Conservation (phyloP, 192 early-diverging fungal genomes). For the Backusella liffmaniae region DNA sequence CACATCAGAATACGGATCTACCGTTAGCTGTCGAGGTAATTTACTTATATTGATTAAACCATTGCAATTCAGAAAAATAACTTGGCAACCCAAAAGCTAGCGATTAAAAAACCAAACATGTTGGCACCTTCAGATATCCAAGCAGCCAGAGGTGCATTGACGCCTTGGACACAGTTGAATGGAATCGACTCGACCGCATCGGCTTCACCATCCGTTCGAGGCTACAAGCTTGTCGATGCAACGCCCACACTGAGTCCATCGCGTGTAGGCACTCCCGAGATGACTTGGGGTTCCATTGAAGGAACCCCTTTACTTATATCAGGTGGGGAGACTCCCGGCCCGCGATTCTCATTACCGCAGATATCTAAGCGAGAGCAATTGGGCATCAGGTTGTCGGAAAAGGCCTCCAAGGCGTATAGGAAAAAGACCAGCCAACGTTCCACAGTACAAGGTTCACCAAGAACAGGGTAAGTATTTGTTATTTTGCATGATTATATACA, state of each 20-base stretch:
- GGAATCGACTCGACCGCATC: background rate
- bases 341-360: conserved; percentile 57
- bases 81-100: background rate
- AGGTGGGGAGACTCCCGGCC: conserved; percentile 46
- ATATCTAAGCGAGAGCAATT: conserved; percentile 64
- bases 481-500: too few species aligned
- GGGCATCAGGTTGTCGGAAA: conserved; percentile 58
- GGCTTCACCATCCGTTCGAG: conserved; percentile 32
- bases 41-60: background rate
- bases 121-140: conserved; percentile 11
- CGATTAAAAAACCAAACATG: background rate
- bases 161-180: conserved; percentile 22
- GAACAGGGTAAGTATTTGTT: conserved; percentile 6
- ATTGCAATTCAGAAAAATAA: background rate
- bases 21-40: background rate
- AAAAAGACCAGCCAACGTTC: conserved; percentile 22
- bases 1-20: conserved; percentile 61
- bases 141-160: conserved; percentile 12
- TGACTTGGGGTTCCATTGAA: conserved; percentile 89
- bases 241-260: conserved; percentile 67
- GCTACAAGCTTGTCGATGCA: conserved; percentile 63
- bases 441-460: conserved; percentile 11
- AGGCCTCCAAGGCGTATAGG: conserved; percentile 55
- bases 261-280: conserved; percentile 64
- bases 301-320: conserved; percentile 71